Percentiles rank a stretch among this genome's conserved stretches.
Conservation (phyloP, 176 grass and related monocot species). For the Cenchrus americanus region DNA sequence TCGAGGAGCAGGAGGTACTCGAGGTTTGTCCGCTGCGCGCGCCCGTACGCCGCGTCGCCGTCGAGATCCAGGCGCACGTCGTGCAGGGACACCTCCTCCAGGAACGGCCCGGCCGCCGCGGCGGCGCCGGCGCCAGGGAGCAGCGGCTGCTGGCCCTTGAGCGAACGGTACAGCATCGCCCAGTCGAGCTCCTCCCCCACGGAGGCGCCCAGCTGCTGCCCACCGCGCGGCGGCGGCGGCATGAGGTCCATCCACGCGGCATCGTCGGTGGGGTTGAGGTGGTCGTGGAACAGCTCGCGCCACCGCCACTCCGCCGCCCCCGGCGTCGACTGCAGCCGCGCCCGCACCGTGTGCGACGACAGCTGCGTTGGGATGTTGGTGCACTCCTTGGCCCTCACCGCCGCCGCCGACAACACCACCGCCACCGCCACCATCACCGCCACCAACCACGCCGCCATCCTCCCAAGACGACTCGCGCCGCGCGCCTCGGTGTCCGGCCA, state of each 20-base stretch:
- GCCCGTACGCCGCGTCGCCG: constrained; percentile 54
- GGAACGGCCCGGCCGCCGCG: constrained; percentile 21
- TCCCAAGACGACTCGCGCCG: not conserved
- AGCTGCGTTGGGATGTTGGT: constrained; percentile 69
- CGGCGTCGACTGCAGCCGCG: constrained; percentile 34
- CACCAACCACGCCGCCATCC: not conserved
- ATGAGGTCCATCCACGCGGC: constrained; percentile 73
- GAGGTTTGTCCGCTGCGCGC: constrained; percentile 70
- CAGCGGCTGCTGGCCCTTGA: constrained; percentile 20
- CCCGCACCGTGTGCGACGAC: constrained; percentile 62
- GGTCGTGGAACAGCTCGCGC: constrained; percentile 53
- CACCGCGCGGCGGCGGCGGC: constrained; percentile 39
- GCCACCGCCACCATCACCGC: not conserved
- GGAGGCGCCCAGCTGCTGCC: no score
- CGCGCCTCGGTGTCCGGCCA: not conserved
- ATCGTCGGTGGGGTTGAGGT: constrained; percentile 72
- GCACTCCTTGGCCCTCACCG: constrained; percentile 58
- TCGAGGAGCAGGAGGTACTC: constrained; percentile 86
- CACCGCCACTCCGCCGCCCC: constrained; percentile 38
- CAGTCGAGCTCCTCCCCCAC: constrained; percentile 60
- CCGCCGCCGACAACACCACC: not conserved
- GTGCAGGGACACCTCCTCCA: constrained; percentile 67
- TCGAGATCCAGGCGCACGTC: constrained; percentile 57
- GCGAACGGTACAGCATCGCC: constrained; percentile 68
- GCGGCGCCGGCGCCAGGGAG: not conserved